Percentiles rank a stretch among this genome's conserved stretches.
phyloP scores from a whole-genome alignment of 1,284 basidiomycete genomes.

The Prillingera fragicola region DNA sequence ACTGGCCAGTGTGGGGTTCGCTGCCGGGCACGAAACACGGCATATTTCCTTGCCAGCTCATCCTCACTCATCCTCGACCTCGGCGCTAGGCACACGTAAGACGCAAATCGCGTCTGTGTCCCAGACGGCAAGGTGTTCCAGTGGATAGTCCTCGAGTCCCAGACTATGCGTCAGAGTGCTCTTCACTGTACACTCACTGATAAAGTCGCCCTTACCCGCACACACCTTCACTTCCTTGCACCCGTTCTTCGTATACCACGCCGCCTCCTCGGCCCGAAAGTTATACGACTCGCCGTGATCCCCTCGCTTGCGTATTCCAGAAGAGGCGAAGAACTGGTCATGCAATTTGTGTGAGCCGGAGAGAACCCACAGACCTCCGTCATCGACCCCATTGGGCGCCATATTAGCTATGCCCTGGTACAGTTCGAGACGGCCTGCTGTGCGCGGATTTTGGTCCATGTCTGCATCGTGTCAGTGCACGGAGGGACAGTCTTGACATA shows the following conservation, averaged over 20 bases:
- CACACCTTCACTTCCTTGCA: conserved; percentile 17
- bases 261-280: conserved; percentile 8
- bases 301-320: conserved; percentile 9
- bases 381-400: conserved; percentile 16
- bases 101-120: conserved; percentile 16
- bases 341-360: conserved; percentile 12
- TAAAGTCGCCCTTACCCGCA: conserved; percentile 15
- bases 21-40: no score
- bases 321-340: conserved; percentile 10
- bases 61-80: no score
- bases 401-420: conserved; percentile 24
- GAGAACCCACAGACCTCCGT: conserved; percentile 20
- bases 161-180: conserved; percentile 8
- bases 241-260: conserved; percentile 15
- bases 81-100: conserved; percentile 23
- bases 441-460: conserved; percentile 19
- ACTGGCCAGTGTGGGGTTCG: no score
- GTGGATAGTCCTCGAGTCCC: conserved; percentile 23
- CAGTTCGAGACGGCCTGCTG: conserved; percentile 11
- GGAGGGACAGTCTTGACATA: conserved; percentile 6
- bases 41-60: no score
- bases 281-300: conserved; percentile 13
- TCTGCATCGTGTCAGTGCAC: conserved; percentile 1
- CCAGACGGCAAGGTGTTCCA: conserved; percentile 21
- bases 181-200: conserved; percentile 13